These are phyloP conservation scores for Mycena leptocephala DNA, from an alignment of 768 basidiomycete species.

Conservation along the genomic window DNA sequence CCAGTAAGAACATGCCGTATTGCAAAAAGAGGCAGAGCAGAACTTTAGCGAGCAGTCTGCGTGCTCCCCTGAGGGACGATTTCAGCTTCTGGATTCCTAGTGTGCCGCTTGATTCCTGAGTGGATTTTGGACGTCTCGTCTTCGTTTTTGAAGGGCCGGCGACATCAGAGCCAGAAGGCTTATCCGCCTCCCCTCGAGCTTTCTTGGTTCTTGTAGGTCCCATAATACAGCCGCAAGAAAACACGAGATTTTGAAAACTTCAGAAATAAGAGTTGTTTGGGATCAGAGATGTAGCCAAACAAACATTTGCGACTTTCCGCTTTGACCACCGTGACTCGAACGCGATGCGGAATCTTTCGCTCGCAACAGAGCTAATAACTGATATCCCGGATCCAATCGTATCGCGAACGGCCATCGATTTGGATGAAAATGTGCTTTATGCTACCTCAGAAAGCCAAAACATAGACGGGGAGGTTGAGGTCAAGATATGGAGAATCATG, in stretches of 20 bases:
- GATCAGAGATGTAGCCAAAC: background rate
- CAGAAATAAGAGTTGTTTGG: background rate
- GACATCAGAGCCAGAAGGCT: constrained; percentile 19
- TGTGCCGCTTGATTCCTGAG: constrained; percentile 49
- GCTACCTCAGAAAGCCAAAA: constrained; percentile 67
- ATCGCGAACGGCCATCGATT: constrained; percentile 69
- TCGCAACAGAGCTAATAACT: constrained; percentile 51
- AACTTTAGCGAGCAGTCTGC: constrained; percentile 87
- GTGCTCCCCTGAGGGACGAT: constrained; percentile 86
- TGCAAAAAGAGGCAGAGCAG: constrained; percentile 18
- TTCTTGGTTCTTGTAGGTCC: constrained; percentile 34
- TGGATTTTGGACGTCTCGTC: constrained; percentile 37
- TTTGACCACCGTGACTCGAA: constrained; percentile 12
- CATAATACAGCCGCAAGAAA: constrained; percentile 34
- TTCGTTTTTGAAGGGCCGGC: constrained; percentile 46
- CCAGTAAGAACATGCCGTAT: background rate
- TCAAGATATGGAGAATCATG: constrained; percentile 71
- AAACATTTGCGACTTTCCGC: background rate
- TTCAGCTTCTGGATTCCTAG: constrained; percentile 93
- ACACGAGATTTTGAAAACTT: too few relatives aligned
- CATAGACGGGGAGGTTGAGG: constrained; percentile 66
- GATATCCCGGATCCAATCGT: constrained; percentile 54
- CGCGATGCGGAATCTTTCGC: constrained; percentile 73
- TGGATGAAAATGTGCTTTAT: constrained; percentile 76
- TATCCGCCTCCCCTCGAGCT: constrained; percentile 8